Percentiles rank a stretch among this genome's conserved stretches.
Conservation (phyloP, 495 filamentous ascomycete genomes). For the Parathielavia hyrcaniae region DNA sequence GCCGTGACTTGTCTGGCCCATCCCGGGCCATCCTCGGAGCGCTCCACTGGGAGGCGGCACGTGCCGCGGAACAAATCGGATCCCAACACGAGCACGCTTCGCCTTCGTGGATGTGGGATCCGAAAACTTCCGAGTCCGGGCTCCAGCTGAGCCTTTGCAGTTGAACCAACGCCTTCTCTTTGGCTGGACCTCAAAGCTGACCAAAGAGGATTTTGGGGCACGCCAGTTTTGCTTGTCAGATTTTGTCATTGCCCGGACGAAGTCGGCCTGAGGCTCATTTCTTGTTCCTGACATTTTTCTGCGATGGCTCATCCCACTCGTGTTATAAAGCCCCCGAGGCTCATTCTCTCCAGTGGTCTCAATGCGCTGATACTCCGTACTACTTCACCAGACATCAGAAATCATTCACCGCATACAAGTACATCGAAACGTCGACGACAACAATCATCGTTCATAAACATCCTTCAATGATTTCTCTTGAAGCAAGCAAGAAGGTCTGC, state of each 20-base stretch:
- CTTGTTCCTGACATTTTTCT: neutral
- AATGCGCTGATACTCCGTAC: neutral
- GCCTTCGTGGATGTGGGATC: neutral
- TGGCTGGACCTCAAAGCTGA: neutral
- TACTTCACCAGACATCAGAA: neutral
- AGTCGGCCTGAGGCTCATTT: slow-evolving; percentile 5
- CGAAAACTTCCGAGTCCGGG: slow-evolving; percentile 21
- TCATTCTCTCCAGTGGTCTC: neutral
- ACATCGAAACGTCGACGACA: neutral
- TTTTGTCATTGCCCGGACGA: slow-evolving; percentile 12
- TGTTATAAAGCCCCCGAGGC: neutral
- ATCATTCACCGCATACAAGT: neutral
- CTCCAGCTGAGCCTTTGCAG: slow-evolving; percentile 18
- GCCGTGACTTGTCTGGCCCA: neutral
- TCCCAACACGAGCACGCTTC: neutral
- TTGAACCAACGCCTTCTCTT: neutral
- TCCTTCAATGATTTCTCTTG: slow-evolving; percentile 25
- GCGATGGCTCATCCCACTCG: neutral
- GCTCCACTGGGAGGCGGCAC: neutral
- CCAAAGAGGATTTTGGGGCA: neutral
- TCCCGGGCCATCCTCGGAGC: neutral
- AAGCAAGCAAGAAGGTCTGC: slow-evolving; percentile 25
- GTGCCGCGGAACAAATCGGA: neutral
- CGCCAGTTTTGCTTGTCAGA: neutral
- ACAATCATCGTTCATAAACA: neutral